Evolutionary conservation across 2,329 filamentous ascomycete species (phyloP), one percentile per base, ranked within the genome.

Genomic region (Diaporthe australafricana): DNA sequence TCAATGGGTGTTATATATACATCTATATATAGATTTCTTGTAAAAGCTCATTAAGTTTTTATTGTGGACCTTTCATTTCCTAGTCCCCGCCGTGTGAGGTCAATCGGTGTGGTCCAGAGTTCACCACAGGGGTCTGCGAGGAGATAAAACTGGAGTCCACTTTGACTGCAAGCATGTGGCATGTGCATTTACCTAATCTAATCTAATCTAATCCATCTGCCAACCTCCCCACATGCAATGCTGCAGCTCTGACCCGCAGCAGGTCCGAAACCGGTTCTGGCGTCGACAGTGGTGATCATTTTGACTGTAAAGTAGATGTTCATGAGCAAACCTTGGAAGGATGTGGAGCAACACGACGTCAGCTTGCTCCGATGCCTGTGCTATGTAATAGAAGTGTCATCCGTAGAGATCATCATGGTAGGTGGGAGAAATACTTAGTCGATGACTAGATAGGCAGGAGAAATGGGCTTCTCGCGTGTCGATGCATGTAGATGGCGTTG

Each of bases 121-220:
- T 42, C 22, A 45, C 40, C 25, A 14, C 6, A n/a, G 56, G 2
- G 40, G 20, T 8, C 4, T 9, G n/a, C 5, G 35, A 60, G 5
- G 25, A 47, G 56, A 62, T n/a, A 45, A n/a, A 30, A 45, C 22
- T 45, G 56, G 38, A n/a, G 56, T 16, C 4, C 16, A 5, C 14
- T 20, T 38, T 27, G 32, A 3, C 14, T 1, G 38, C 56, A 30
- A 30, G 56, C 53, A 22, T 17, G 12, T 56, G 30, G 53, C 22
- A n/a, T 45, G 40, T 47, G 40, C 38, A 3, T 42, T 62, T 62
- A n/a, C n/a, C n/a, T n/a, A 45, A 62, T 62, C 40, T 45, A 62
- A 45, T 62, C 56, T 62, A 62, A 62, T 62, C 56, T 62, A 62
- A 62, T 47, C 56, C 40, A 62, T 62, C 56, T 45, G 25, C 16